These are phyloP conservation scores for Claviceps pazoutovae DNA, from an alignment of 2,329 filamentous ascomycete genomes.

Conservation along the genomic window DNA sequence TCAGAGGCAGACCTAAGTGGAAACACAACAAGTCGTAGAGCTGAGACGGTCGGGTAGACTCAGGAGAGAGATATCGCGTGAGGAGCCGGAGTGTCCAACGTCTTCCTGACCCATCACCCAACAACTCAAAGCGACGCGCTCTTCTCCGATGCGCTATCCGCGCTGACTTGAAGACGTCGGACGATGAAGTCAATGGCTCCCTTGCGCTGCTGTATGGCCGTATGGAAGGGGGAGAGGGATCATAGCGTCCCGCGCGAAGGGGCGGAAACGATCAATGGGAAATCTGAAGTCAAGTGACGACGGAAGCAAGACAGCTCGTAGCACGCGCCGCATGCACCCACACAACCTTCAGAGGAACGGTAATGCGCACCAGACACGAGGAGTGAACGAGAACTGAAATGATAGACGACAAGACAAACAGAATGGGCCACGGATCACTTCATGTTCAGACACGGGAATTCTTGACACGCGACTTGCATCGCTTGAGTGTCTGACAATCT, in stretches of 20 bases:
- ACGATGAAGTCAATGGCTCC: neutral
- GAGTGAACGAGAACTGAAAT: neutral
- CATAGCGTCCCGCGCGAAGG: neutral
- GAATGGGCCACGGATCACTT: too few relatives aligned
- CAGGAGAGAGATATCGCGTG: neutral
- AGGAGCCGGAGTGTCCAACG: neutral
- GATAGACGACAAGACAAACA: neutral
- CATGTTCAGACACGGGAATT: too few relatives aligned
- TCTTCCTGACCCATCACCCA: neutral
- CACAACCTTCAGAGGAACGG: slow-evolving; percentile 3
- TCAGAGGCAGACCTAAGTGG: neutral
- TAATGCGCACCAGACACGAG: slow-evolving; percentile 4
- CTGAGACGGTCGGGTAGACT: neutral
- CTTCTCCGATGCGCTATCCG: neutral
- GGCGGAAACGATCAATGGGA: neutral
- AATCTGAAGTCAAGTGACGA: neutral
- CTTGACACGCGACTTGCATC: too few relatives aligned
- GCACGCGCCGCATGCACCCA: slow-evolving; percentile 1
- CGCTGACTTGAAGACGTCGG: neutral
- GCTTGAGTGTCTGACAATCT: too few relatives aligned
- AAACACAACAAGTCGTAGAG: neutral
- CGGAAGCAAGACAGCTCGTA: neutral
- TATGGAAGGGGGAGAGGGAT: neutral
- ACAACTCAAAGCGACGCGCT: neutral
- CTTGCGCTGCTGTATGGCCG: neutral